These are phyloP conservation scores for Crithidia expoeki DNA, from an alignment of 208 protist genomes.

Conservation along the genomic window DNA sequence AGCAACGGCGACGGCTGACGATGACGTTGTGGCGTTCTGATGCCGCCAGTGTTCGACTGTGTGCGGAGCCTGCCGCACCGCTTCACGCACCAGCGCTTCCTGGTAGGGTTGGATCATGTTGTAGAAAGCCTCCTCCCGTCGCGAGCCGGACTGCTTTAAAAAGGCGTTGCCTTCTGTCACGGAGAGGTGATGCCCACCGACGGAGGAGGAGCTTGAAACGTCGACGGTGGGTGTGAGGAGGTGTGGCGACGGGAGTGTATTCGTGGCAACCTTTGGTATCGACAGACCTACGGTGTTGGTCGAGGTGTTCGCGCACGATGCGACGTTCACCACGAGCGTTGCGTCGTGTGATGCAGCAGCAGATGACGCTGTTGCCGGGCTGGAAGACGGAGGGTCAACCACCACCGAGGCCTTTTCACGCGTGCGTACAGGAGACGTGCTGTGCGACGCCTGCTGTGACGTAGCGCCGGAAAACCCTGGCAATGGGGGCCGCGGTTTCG, in stretches of 20 bases:
- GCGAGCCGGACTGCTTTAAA: slow-evolving; percentile 77
- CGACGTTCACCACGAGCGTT: background rate
- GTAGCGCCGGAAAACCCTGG: background rate
- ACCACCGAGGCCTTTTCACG: background rate
- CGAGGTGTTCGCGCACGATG: slow-evolving; percentile 7
- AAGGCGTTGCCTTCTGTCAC: slow-evolving; percentile 64
- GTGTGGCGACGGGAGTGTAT: background rate
- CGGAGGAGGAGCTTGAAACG: slow-evolving; percentile 53
- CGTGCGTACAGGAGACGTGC: slow-evolving; percentile 1
- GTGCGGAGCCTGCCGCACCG: slow-evolving; percentile 41
- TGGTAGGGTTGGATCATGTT: slow-evolving; percentile 67
- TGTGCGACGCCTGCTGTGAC: background rate
- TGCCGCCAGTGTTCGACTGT: slow-evolving; percentile 28
- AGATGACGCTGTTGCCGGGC: background rate
- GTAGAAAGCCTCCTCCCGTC: slow-evolving; percentile 84
- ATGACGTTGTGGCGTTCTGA: slow-evolving; percentile 2
- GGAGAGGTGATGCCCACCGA: slow-evolving; percentile 84
- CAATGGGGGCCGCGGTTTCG: background rate
- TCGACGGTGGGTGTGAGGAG: slow-evolving; percentile 18
- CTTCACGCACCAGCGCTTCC: slow-evolving; percentile 43
- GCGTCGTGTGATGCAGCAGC: background rate
- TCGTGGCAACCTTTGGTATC: background rate
- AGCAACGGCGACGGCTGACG: too few species aligned
- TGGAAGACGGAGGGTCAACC: background rate
- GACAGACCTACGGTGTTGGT: slow-evolving; percentile 3